These are phyloP conservation scores for Trypanosoma mega DNA, from an alignment of 208 protist species.

Conservation along the genomic window DNA sequence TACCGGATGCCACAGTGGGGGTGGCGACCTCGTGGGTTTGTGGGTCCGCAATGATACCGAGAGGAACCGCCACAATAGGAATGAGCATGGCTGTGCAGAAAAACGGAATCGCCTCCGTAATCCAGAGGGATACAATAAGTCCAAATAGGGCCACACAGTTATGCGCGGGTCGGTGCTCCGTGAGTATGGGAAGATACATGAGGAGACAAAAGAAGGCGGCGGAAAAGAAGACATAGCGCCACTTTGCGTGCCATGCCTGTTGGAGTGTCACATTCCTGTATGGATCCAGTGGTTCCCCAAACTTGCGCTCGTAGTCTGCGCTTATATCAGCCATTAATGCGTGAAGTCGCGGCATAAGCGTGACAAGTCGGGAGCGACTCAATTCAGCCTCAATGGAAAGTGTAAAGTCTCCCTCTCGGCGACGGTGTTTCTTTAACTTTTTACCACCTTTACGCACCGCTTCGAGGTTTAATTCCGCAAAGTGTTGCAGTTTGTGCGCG, in stretches of 20 bases:
- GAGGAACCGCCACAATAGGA: slow-evolving; percentile 81
- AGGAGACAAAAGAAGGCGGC: slow-evolving; percentile 59
- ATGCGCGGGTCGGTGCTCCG: slow-evolving; percentile 70
- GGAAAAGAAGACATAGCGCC: slow-evolving; percentile 76
- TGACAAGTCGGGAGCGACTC: slow-evolving; percentile 65
- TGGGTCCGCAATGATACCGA: slow-evolving; percentile 77
- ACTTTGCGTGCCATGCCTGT: slow-evolving; percentile 74
- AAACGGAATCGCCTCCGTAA: slow-evolving; percentile 91
- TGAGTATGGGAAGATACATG: slow-evolving; percentile 65
- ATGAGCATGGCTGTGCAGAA: slow-evolving; percentile 93
- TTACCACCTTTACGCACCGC: slow-evolving; percentile 85
- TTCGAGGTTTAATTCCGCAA: slow-evolving; percentile 88
- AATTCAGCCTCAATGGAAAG: slow-evolving; percentile 74
- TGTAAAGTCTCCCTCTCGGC: slow-evolving; percentile 67
- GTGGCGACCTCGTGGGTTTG: slow-evolving; percentile 43
- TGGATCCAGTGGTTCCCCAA: slow-evolving; percentile 73
- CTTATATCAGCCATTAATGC: slow-evolving; percentile 61
- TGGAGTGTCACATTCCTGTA: slow-evolving; percentile 73
- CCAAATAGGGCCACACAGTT: slow-evolving; percentile 90
- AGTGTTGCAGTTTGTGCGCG: slow-evolving; percentile 87
- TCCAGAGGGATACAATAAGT: slow-evolving; percentile 87
- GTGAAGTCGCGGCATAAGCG: slow-evolving; percentile 68
- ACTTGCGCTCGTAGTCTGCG: slow-evolving; percentile 86
- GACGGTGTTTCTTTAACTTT: slow-evolving; percentile 87
- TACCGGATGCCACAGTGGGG: slow-evolving; percentile 65